phyloP scores from a whole-genome alignment of 192 early-diverging fungal genomes.

The Gonapodya prolifera region DNA sequence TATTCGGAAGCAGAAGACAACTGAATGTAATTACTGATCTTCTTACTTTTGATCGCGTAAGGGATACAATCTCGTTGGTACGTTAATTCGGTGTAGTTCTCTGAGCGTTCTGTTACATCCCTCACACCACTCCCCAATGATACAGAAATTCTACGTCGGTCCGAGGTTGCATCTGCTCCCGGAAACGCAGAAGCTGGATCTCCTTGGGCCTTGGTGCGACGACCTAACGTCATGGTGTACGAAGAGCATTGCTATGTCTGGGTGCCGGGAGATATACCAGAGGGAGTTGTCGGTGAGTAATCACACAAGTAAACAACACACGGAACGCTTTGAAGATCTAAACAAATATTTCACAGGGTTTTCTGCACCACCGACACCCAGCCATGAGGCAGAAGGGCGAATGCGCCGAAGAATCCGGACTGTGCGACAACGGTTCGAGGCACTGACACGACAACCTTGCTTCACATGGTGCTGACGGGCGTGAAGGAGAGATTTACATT shows the following conservation, averaged over 20 bases:
- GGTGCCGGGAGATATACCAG: slow-evolving; percentile 7
- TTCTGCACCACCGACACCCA: not conserved
- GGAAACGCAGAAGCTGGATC: not conserved
- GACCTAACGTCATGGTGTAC: slow-evolving; percentile 33
- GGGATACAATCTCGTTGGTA: not conserved
- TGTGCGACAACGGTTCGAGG: slow-evolving; percentile 32
- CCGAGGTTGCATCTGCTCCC: slow-evolving; percentile 13
- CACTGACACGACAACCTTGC: slow-evolving; percentile 22
- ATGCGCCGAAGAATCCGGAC: slow-evolving; percentile 15
- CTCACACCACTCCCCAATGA: too few relatives aligned
- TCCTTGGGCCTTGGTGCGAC: slow-evolving; percentile 27
- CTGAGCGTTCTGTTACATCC: too few relatives aligned
- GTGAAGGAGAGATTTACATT: not conserved
- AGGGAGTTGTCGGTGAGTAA: slow-evolving; percentile 14
- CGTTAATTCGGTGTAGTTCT: too few relatives aligned
- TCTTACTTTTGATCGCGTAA: not conserved
- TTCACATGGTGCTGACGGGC: not conserved
- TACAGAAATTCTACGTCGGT: slow-evolving; percentile 44
- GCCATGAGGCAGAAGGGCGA: slow-evolving; percentile 7
- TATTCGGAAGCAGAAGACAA: not conserved
- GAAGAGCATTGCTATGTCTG: slow-evolving; percentile 20
- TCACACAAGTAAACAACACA: too few relatives aligned
- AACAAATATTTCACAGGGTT: slow-evolving; percentile 11
- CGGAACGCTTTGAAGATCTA: too few relatives aligned
- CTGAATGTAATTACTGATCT: too few relatives aligned